Conservation (phyloP, 495 filamentous ascomycete species). For the Oleoguttula mirabilis region DNA sequence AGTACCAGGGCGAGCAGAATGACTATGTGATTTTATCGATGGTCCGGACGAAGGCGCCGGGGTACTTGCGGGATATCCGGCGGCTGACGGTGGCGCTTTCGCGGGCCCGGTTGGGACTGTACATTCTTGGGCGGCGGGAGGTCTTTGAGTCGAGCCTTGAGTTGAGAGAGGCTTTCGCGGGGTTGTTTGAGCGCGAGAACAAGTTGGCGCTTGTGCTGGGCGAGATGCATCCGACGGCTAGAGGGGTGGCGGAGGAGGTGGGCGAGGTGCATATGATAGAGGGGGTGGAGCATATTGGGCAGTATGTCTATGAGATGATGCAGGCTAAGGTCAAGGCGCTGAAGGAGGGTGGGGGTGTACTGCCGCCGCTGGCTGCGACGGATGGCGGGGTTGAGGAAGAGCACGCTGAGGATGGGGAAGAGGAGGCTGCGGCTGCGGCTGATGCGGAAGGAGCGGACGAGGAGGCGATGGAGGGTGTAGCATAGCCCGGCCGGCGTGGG, state of each 20-base stretch:
- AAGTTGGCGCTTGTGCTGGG: constrained; percentile 70
- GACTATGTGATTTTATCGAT: constrained; percentile 93
- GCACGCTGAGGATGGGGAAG: constrained; percentile 12
- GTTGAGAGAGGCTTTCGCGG: constrained; percentile 70
- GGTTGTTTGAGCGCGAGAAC: constrained; percentile 55
- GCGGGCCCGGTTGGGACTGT: constrained; percentile 80
- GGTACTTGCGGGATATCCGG: constrained; percentile 86
- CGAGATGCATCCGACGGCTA: constrained; percentile 66
- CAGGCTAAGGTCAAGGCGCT: constrained; percentile 62
- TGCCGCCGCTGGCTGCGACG: constrained; percentile 11
- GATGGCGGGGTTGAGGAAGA: neutral
- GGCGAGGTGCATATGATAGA: constrained; percentile 57
- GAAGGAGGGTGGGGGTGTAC: constrained; percentile 30
- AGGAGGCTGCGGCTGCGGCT: constrained; percentile 1
- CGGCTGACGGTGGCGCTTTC: constrained; percentile 95
- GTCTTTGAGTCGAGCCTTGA: constrained; percentile 87
- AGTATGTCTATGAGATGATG: constrained; percentile 97
- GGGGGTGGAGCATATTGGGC: constrained; percentile 83
- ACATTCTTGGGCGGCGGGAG: constrained; percentile 80
- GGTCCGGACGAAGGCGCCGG: constrained; percentile 76
- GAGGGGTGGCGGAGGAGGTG: constrained; percentile 40
- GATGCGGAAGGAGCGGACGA: neutral
- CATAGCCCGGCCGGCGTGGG: too few species aligned
- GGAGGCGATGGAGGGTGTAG: neutral
- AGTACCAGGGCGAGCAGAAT: constrained; percentile 98